Base-by-base conservation (phyloP, 2,329 filamentous ascomycete species). In the Chrysosporium queenslandicum region DNA sequence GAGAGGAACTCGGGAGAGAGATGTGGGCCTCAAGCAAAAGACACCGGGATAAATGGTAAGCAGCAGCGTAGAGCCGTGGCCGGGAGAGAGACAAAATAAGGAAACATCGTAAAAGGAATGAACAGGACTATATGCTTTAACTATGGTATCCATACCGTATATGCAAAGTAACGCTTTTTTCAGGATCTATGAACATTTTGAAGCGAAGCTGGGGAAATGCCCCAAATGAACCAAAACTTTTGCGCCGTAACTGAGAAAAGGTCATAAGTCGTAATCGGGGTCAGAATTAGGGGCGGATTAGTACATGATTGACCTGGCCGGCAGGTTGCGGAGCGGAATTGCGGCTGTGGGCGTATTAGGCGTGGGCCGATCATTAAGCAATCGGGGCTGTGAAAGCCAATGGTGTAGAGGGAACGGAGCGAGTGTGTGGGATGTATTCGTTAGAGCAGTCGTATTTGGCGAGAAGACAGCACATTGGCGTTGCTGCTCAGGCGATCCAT, bases 401-500 rank as follows among this genome's bases (percentile, higher is more conserved):
- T n/a, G n/a, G n/a, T n/a, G n/a, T n/a, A n/a, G n/a, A n/a, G n/a
- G n/a, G n/a, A n/a, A n/a, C n/a, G n/a, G n/a, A n/a, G n/a, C n/a
- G n/a, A n/a, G n/a, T n/a, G n/a, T n/a, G n/a, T n/a, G n/a, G n/a
- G n/a, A n/a, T 36, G 14, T 20, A 39, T 18, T 39, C 16, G 36
- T 30, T 52, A 52, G 2, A 52, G 50, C 2, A 46, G 41, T 39
- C 42, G 37, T 12, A 52, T 45, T 40, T 46, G 50, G 6, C 34
- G 41, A 9, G 50, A 21, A 12, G 34, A 46, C 6, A 52, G 29
- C 14, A 25, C n/a, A 23, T 14, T 52, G 20, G 41, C 50, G 50
- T 32, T 52, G 50, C 32, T 52, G 50, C 50, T 52, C 20, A 52
- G 30, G 9, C 50, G 50, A 32, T 52, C 41, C 50, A 52, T 52